These are phyloP conservation scores for Coniochaeta prunicola DNA, from an alignment of 2,329 filamentous ascomycete genomes.

Conservation along the genomic window DNA sequence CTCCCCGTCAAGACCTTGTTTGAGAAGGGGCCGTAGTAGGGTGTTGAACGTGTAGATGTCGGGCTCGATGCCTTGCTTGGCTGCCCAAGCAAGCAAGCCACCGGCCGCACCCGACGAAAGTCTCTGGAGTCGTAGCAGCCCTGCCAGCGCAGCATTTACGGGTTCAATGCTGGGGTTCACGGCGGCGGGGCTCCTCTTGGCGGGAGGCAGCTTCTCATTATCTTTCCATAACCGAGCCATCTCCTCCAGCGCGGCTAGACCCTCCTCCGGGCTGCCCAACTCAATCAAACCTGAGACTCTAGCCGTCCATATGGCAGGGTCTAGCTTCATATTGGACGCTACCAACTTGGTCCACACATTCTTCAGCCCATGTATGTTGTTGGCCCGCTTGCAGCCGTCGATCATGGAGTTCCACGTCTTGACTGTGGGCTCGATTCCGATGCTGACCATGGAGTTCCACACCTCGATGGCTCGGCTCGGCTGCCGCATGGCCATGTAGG, in stretches of 20 bases:
- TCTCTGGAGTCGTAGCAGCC: constrained; percentile 45
- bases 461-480: constrained; percentile 21
- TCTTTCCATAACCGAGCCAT: constrained; percentile 56
- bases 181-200: constrained; percentile 22
- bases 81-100: constrained; percentile 52
- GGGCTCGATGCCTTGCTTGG: constrained; percentile 44
- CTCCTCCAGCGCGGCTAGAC: constrained; percentile 57
- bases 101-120: constrained; percentile 34
- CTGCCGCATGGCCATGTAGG: constrained; percentile 20
- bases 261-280: constrained; percentile 43
- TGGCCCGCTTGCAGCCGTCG: constrained; percentile 56
- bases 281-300: constrained; percentile 60
- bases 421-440: constrained; percentile 50
- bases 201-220: constrained; percentile 20
- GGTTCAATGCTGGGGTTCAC: constrained; percentile 55
- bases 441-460: constrained; percentile 33
- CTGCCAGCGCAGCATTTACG: constrained; percentile 64
- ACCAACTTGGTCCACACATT: constrained; percentile 61
- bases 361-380: constrained; percentile 53
- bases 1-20: constrained; percentile 36
- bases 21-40: constrained; percentile 55
- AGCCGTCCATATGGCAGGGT: constrained; percentile 61
- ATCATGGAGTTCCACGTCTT: constrained; percentile 69
- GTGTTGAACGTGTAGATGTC: constrained; percentile 60
- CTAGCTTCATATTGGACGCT: constrained; percentile 49